A percentile compares a stretch with the other conserved stretches of the same genome.
phyloP scores from a whole-genome alignment of 2,329 filamentous ascomycete species.

The Knoxdaviesia capensis region DNA sequence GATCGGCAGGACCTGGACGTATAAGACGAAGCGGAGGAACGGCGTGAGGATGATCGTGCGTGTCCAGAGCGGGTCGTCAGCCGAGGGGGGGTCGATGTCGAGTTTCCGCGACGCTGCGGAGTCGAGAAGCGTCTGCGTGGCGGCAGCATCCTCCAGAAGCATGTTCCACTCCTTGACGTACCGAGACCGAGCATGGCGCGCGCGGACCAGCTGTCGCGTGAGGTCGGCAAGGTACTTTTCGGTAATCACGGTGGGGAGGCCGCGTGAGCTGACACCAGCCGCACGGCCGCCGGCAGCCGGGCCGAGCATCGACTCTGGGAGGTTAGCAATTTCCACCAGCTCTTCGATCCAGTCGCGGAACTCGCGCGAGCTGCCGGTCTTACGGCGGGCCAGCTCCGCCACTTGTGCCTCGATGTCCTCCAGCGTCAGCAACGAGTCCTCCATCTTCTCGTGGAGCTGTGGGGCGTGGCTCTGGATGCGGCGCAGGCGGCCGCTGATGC shows the following conservation, averaged over 20 bases:
- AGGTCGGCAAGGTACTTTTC: conserved; percentile 84
- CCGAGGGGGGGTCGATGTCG: conserved; percentile 44
- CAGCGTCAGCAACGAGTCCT: conserved; percentile 61
- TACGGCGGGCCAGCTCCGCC: conserved; percentile 56
- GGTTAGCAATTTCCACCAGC: conserved; percentile 53
- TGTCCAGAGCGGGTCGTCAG: conserved; percentile 31
- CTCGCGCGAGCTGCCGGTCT: conserved; percentile 52
- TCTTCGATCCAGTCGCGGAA: conserved; percentile 96
- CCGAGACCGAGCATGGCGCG: conserved; percentile 62
- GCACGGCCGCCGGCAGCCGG: conserved; percentile 18
- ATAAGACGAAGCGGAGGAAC: conserved; percentile 58
- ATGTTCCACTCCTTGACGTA: conserved; percentile 75
- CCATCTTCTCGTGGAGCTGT: conserved; percentile 66
- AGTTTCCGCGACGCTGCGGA: conserved; percentile 64
- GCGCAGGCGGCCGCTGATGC: conserved; percentile 51
- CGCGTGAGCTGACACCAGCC: conserved; percentile 17
- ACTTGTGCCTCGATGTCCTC: conserved; percentile 72
- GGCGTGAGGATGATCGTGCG: conserved; percentile 49
- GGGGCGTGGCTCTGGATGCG: conserved; percentile 64
- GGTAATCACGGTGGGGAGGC: conserved; percentile 66
- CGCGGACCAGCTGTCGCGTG: conserved; percentile 61
- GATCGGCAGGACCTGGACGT: conserved; percentile 55
- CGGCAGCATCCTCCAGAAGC: conserved; percentile 52
- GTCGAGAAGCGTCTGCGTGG: conserved; percentile 67
- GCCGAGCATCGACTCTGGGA: conserved; percentile 39